Percentiles rank a stretch among this genome's conserved stretches.
Evolutionary conservation across 2,329 filamentous ascomycete genomes (phyloP).

Genomic region (Thelonectria olida): DNA sequence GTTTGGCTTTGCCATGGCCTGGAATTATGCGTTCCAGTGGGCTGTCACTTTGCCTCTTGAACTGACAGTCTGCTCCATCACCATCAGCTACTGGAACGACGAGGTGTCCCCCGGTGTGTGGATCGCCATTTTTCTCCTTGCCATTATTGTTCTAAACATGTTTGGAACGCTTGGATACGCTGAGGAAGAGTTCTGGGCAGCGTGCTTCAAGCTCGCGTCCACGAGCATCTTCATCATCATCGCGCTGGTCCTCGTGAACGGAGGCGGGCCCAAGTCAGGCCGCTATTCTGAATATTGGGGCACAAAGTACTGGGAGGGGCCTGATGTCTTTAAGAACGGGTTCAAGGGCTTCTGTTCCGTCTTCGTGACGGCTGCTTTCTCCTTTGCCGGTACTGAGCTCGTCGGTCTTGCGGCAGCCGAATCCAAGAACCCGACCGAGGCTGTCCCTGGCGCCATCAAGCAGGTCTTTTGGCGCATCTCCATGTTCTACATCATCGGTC

Average conservation of each 20-base stretch:
- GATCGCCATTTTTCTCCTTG: constrained; percentile 60
- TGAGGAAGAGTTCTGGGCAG: constrained; percentile 54
- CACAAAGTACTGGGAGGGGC: constrained; percentile 41
- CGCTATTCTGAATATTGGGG: constrained; percentile 54
- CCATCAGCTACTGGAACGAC: constrained; percentile 58
- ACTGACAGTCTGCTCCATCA: constrained; percentile 52
- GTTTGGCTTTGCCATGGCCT: constrained; percentile 46
- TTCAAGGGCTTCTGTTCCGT: constrained; percentile 42
- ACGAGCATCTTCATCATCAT: constrained; percentile 69
- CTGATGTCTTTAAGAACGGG: constrained; percentile 68
- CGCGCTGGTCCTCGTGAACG: constrained; percentile 62
- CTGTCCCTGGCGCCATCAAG: constrained; percentile 79
- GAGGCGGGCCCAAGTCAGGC: constrained; percentile 59
- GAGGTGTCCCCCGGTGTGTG: constrained; percentile 57
- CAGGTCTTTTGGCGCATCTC: constrained; percentile 67
- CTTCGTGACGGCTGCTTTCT: constrained; percentile 18
- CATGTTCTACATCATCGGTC: constrained; percentile 55
- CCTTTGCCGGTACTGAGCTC: constrained; percentile 18
- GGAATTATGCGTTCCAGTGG: constrained; percentile 46
- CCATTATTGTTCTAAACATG: constrained; percentile 59
- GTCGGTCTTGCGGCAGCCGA: constrained; percentile 19
- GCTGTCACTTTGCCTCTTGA: constrained; percentile 59
- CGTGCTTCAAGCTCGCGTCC: constrained; percentile 62
- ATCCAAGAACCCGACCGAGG: constrained; percentile 73
- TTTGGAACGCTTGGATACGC: constrained; percentile 62